Evolutionary conservation across 345 rosid species (phyloP).

Genomic region (Heritiera littoralis): DNA sequence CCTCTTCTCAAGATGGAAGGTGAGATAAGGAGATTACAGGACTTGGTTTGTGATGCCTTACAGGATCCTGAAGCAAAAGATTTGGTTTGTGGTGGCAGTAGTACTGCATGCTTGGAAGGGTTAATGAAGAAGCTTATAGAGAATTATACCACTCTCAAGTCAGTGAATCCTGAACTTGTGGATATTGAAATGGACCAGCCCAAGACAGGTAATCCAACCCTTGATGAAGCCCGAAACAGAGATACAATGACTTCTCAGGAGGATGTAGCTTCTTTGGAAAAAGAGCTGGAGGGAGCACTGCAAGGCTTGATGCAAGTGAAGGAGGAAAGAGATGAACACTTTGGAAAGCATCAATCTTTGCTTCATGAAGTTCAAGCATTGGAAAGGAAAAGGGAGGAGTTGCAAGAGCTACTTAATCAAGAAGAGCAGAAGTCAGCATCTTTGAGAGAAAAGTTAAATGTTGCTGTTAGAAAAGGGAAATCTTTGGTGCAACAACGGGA

Average conservation of each 20-base stretch:
- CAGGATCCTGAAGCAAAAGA: constrained; percentile 51
- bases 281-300: constrained; percentile 68
- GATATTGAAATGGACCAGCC: constrained; percentile 27
- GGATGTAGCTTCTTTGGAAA: constrained; percentile 45
- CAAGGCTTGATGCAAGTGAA: constrained; percentile 49
- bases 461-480: constrained; percentile 97
- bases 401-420: constrained; percentile 64
- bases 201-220: constrained; percentile 33
- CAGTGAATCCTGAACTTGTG: constrained; percentile 31
- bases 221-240: constrained; percentile 43
- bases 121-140: constrained; percentile 70
- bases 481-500: constrained; percentile 88
- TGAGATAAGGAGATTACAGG: constrained; percentile 55
- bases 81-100: constrained; percentile 41
- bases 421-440: constrained; percentile 90
- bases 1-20: constrained; percentile 44
- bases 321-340: constrained; percentile 69
- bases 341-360: constrained; percentile 61
- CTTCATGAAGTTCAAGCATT: constrained; percentile 60
- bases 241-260: constrained; percentile 42
- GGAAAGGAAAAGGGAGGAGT: constrained; percentile 52
- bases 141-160: constrained; percentile 39
- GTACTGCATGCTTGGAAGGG: constrained; percentile 59
- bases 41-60: constrained; percentile 58
- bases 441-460: constrained; percentile 78